Percentiles rank a stretch among this genome's conserved stretches.
These are phyloP conservation scores for Limnomonas spitsbergensis DNA, from an alignment of 139 green algal species.

Conservation along the genomic window DNA sequence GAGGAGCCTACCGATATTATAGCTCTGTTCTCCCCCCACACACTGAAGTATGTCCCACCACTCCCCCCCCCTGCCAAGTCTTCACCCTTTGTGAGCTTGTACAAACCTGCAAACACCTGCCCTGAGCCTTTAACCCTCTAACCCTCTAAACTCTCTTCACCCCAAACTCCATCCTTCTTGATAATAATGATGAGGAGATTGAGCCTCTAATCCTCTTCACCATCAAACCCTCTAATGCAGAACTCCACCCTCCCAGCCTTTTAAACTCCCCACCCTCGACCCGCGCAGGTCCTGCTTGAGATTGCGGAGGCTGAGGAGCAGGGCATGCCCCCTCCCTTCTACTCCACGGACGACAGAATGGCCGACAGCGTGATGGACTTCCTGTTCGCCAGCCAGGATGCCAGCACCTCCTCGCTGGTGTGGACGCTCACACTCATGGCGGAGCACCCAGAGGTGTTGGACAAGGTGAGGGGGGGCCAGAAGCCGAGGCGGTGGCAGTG, in stretches of 20 bases:
- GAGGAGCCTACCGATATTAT: too few species aligned
- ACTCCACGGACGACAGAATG: slow-evolving; percentile 62
- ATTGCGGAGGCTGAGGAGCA: slow-evolving; percentile 57
- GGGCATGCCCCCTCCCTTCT: slow-evolving; percentile 49
- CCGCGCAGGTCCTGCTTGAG: slow-evolving; percentile 38
- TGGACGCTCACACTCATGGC: slow-evolving; percentile 82
- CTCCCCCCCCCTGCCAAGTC: too few species aligned
- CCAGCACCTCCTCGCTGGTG: slow-evolving; percentile 73
- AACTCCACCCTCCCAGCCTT: too few species aligned
- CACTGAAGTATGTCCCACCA: too few species aligned
- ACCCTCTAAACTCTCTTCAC: too few species aligned
- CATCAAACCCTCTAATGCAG: too few species aligned
- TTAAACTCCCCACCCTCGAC: too few species aligned
- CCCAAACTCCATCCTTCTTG: neutral
- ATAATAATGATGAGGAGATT: neutral
- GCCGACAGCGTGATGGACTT: slow-evolving; percentile 82
- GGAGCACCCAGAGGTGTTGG: slow-evolving; percentile 75
- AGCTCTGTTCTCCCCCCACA: too few species aligned
- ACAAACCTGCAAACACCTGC: too few species aligned
- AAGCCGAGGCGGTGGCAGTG: slow-evolving; percentile 59
- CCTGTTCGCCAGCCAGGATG: slow-evolving; percentile 85
- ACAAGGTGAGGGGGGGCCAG: slow-evolving; percentile 44
- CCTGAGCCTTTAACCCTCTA: too few species aligned
- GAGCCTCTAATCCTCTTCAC: too few species aligned
- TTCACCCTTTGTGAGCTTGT: too few species aligned